These are phyloP conservation scores for Fraxinus quadrangulata DNA, from an alignment of 257 asterid genomes.

Conservation along the genomic window DNA sequence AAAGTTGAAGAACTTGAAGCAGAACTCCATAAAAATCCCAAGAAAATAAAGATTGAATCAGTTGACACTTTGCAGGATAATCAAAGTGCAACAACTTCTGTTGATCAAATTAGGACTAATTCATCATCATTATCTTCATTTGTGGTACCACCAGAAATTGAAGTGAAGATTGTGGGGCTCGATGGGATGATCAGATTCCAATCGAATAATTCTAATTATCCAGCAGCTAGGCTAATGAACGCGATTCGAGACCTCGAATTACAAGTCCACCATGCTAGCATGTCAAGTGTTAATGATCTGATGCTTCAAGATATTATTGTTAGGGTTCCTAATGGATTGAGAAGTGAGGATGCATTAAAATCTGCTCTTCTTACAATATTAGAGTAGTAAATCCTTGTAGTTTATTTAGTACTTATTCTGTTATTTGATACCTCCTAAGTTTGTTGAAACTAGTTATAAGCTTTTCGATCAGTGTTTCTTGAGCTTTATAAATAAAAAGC, in stretches of 20 bases:
- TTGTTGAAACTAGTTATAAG: background rate
- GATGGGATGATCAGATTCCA: constrained; percentile 39
- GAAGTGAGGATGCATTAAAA: constrained; percentile 37
- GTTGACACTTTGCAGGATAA: constrained; percentile 16
- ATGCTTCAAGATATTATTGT: constrained; percentile 48
- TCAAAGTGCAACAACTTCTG: constrained; percentile 24
- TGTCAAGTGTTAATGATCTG: constrained; percentile 29
- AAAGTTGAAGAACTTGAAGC: constrained; percentile 30
- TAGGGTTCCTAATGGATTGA: constrained; percentile 30
- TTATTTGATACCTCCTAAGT: no score
- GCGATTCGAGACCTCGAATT: constrained; percentile 37
- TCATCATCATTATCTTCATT: background rate
- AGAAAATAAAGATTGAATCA: background rate
- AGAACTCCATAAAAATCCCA: background rate
- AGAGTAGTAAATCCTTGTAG: background rate
- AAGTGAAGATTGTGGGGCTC: constrained; percentile 38
- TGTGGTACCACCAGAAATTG: constrained; percentile 12
- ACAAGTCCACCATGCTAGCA: constrained; percentile 29
- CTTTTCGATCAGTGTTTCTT: background rate
- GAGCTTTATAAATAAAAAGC: background rate
- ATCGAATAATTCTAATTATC: constrained; percentile 33
- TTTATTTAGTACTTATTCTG: background rate
- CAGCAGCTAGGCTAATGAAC: constrained; percentile 35
- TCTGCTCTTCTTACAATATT: constrained; percentile 30
- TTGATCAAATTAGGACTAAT: background rate